Percentiles rank a stretch among this genome's conserved stretches.
These are phyloP conservation scores for Coniosporium tulheliwenetii DNA, from an alignment of 2,329 filamentous ascomycete genomes.

Conservation along the genomic window DNA sequence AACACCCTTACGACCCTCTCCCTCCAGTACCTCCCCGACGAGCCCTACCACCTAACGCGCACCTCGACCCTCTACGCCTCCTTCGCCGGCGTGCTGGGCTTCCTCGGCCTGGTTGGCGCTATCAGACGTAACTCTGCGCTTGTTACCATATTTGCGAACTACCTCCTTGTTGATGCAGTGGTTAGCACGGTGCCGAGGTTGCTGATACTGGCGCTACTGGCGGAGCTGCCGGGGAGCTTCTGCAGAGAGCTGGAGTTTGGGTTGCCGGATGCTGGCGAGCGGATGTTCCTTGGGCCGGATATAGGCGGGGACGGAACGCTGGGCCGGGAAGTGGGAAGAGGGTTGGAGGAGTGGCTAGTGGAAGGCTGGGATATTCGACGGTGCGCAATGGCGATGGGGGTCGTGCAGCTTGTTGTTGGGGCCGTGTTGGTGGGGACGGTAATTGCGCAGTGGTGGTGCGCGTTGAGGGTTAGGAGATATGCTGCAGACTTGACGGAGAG, in stretches of 20 bases:
- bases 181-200: conserved; percentile 9
- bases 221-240: background rate
- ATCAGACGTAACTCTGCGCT: conserved; percentile 2
- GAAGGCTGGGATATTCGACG: conserved; percentile 12
- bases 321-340: conserved; percentile 6
- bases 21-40: conserved; percentile 1
- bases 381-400: conserved; percentile 13
- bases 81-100: background rate
- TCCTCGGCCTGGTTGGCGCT: conserved; percentile 1
- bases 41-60: conserved; percentile 1
- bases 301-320: conserved; percentile 10
- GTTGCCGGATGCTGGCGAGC: conserved; percentile 9
- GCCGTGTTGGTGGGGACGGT: conserved; percentile 12
- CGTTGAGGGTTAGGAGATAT: conserved; percentile 14
- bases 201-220: conserved; percentile 6
- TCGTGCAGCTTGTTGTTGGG: conserved; percentile 10
- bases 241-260: conserved; percentile 4
- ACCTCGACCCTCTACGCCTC: background rate
- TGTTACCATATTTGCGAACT: conserved; percentile 8
- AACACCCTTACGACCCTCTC: background rate
- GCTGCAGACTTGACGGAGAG: conserved; percentile 3
- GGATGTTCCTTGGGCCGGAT: no score
- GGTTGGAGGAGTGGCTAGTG: conserved; percentile 13
- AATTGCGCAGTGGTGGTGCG: conserved; percentile 18
- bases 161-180: conserved; percentile 12